Evolutionary conservation across 2,329 filamentous ascomycete species (phyloP).

Genomic region (Plenodomus lindquistii): DNA sequence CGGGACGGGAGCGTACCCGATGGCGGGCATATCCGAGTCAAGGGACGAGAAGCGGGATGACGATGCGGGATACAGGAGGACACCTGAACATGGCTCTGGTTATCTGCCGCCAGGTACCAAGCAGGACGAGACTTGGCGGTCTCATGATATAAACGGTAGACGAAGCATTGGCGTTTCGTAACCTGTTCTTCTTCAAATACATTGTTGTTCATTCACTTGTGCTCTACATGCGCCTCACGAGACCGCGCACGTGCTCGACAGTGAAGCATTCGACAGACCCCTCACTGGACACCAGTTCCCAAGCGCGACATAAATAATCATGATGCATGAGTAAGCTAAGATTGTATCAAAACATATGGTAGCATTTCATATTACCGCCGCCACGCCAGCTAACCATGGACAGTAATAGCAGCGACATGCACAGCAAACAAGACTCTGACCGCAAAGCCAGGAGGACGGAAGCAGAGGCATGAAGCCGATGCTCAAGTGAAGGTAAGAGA

Average conservation of each 20-base stretch:
- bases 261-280: too few relatives aligned
- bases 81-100: conserved; percentile 45
- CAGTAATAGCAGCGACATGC: conserved; percentile 32
- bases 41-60: conserved; percentile 62
- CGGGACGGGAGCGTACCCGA: conserved; percentile 37
- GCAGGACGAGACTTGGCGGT: conserved; percentile 80
- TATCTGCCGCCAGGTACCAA: conserved; percentile 81
- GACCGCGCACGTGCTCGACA: too few relatives aligned
- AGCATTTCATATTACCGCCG: conserved; percentile 37
- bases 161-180: conserved; percentile 28
- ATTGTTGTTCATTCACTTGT: background rate
- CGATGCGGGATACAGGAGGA: conserved; percentile 51
- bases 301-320: background rate
- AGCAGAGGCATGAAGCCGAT: conserved; percentile 36
- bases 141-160: conserved; percentile 28
- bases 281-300: too few relatives aligned
- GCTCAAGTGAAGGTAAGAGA: conserved; percentile 30
- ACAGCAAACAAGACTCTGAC: conserved; percentile 35
- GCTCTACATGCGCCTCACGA: too few relatives aligned
- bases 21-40: conserved; percentile 27
- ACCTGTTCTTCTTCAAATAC: background rate
- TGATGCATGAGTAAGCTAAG: conserved; percentile 6
- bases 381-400: conserved; percentile 21
- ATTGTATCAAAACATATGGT: conserved; percentile 33
- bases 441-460: conserved; percentile 29